phyloP scores from a whole-genome alignment of 75 land plant genomes.

The Isoetes taiwanensis region DNA sequence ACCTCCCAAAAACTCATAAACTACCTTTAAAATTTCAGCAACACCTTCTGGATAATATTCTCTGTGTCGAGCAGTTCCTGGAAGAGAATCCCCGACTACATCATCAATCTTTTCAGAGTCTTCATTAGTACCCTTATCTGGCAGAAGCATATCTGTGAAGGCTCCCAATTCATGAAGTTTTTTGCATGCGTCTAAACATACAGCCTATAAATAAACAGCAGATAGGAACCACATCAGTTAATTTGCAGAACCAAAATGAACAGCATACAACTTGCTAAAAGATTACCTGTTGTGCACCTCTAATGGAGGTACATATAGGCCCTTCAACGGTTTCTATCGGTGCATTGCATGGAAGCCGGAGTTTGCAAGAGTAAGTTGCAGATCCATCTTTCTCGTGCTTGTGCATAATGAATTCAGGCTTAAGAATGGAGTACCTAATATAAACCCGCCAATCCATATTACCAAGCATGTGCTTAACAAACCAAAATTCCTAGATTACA shows the following conservation, averaged over 20 bases:
- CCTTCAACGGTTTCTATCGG: slow-evolving; percentile 91
- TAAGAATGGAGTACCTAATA: slow-evolving; percentile 78
- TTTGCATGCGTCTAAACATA: slow-evolving; percentile 97
- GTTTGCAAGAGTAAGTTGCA: slow-evolving; percentile 78
- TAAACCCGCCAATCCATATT: too few relatives aligned
- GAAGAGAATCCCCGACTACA: slow-evolving; percentile 81
- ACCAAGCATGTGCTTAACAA: neutral
- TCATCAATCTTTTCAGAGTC: slow-evolving; percentile 59
- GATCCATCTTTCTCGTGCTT: slow-evolving; percentile 72
- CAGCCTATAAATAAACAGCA: slow-evolving; percentile 40
- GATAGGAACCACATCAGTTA: neutral
- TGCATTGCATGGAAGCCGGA: slow-evolving; percentile 98
- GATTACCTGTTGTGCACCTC: slow-evolving; percentile 84
- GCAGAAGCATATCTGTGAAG: slow-evolving; percentile 95
- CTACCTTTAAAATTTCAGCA: slow-evolving; percentile 67
- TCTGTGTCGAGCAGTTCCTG: slow-evolving; percentile 95
- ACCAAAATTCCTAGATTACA: neutral
- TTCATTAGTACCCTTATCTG: slow-evolving; percentile 83
- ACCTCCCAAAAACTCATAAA: too few relatives aligned
- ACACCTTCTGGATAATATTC: slow-evolving; percentile 99
- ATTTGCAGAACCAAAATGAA: neutral
- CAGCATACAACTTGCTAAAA: neutral
- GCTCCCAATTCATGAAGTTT: slow-evolving; percentile 99
- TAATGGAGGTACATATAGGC: slow-evolving; percentile 71
- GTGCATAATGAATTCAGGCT: slow-evolving; percentile 80